These are phyloP conservation scores for Dictyostelium intermedium DNA, from an alignment of 78 protist species.

Conservation along the genomic window DNA sequence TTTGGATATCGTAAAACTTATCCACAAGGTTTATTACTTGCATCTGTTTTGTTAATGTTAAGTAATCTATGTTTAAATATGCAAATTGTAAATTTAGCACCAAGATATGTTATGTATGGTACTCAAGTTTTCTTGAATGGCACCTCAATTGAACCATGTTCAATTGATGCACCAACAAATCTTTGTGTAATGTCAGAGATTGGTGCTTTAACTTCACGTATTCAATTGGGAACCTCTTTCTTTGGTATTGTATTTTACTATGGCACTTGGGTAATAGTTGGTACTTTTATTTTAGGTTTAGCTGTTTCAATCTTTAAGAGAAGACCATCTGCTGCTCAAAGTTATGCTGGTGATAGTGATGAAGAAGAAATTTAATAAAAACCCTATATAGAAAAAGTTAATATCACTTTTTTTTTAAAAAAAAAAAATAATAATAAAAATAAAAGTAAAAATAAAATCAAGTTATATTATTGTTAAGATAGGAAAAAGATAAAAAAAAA, in stretches of 20 bases:
- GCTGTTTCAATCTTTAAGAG: slow-evolving; percentile 25
- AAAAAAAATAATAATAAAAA: too few species aligned
- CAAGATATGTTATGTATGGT: slow-evolving; percentile 79
- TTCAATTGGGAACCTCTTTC: slow-evolving; percentile 76
- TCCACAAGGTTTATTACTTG: slow-evolving; percentile 83
- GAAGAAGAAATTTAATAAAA: neutral
- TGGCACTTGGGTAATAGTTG: slow-evolving; percentile 81
- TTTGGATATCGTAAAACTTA: slow-evolving; percentile 22
- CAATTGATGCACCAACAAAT: slow-evolving; percentile 31
- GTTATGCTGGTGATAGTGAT: slow-evolving; percentile 35
- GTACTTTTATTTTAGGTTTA: slow-evolving; percentile 29
- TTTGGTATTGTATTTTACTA: slow-evolving; percentile 80
- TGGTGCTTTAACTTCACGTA: slow-evolving; percentile 52
- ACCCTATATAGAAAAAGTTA: too few species aligned
- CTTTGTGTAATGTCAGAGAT: slow-evolving; percentile 72
- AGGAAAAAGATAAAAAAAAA: too few species aligned
- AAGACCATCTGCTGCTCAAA: neutral
- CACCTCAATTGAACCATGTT: slow-evolving; percentile 12
- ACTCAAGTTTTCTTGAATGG: slow-evolving; percentile 65
- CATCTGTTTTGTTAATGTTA: slow-evolving; percentile 68
- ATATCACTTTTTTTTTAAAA: too few species aligned
- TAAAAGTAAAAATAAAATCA: too few species aligned
- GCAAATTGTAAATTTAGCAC: slow-evolving; percentile 71
- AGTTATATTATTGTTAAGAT: too few species aligned
- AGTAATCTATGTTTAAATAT: slow-evolving; percentile 47